These are phyloP conservation scores for Scalesia atractyloides DNA, from an alignment of 129 eudicot genomes.

Conservation along the genomic window DNA sequence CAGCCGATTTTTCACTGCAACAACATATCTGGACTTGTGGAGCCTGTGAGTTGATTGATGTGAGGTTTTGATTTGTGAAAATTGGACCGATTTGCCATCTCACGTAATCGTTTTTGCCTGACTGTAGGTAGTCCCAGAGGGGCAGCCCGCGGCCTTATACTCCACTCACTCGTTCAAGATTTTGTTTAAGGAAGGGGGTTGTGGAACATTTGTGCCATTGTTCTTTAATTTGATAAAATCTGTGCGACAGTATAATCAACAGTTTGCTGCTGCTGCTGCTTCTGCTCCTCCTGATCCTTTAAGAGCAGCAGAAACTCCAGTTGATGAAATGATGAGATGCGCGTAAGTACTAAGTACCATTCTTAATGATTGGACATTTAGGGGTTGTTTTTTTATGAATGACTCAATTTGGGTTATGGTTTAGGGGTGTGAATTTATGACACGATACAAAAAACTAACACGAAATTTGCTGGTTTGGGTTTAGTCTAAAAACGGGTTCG, in stretches of 20 bases:
- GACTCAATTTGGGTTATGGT: background rate
- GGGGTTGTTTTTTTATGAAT: no score
- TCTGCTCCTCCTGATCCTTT: slow-evolving; percentile 67
- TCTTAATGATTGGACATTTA: background rate
- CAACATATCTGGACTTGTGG: slow-evolving; percentile 92
- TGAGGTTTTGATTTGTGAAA: background rate
- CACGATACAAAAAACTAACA: no score
- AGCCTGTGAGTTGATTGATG: slow-evolving; percentile 66
- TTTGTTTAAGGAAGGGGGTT: slow-evolving; percentile 95
- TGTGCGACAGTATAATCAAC: slow-evolving; percentile 74
- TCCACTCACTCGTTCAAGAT: slow-evolving; percentile 91
- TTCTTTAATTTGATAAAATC: slow-evolving; percentile 73
- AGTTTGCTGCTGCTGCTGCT: slow-evolving; percentile 38
- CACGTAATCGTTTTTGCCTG: slow-evolving; percentile 8
- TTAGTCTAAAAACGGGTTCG: no score
- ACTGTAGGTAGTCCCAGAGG: slow-evolving; percentile 86
- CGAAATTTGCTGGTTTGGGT: no score
- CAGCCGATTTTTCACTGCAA: slow-evolving; percentile 94
- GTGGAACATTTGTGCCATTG: slow-evolving; percentile 90
- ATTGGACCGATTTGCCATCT: background rate
- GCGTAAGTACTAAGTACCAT: slow-evolving; percentile 77
- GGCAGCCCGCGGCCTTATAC: slow-evolving; percentile 70
- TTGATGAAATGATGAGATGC: slow-evolving; percentile 97
- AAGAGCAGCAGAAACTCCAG: slow-evolving; percentile 94
- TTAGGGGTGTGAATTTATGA: background rate